These are phyloP conservation scores for Waltergamsia citrina DNA, from an alignment of 2,329 filamentous ascomycete species.

Conservation along the genomic window DNA sequence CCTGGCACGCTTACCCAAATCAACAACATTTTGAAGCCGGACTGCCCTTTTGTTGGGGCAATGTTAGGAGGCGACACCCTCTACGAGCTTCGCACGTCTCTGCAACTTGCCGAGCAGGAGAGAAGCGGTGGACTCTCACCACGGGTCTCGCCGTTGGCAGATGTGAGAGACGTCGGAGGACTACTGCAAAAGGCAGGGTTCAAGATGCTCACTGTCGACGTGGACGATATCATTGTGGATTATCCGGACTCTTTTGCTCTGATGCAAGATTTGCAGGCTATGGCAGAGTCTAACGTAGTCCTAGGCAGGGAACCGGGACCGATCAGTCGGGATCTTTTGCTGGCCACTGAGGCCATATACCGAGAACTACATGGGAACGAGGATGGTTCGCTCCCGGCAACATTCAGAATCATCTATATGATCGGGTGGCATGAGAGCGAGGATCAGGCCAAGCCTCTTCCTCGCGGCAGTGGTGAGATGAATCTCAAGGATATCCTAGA, in stretches of 20 bases:
- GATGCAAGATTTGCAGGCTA: slow-evolving; percentile 89
- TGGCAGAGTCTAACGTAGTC: slow-evolving; percentile 92
- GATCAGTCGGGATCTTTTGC: slow-evolving; percentile 71
- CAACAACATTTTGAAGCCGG: slow-evolving; percentile 80
- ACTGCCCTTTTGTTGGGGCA: slow-evolving; percentile 84
- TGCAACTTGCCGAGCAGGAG: slow-evolving; percentile 89
- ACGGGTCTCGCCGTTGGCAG: slow-evolving; percentile 82
- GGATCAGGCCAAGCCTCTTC: slow-evolving; percentile 69
- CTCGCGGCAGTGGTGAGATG: slow-evolving; percentile 75
- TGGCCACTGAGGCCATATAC: slow-evolving; percentile 87
- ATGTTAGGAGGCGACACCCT: slow-evolving; percentile 96
- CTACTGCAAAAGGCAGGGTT: slow-evolving; percentile 82
- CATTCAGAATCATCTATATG: slow-evolving; percentile 95
- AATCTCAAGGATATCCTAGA: slow-evolving; percentile 73
- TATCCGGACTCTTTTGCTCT: slow-evolving; percentile 84
- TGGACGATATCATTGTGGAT: slow-evolving; percentile 94
- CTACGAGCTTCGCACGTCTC: slow-evolving; percentile 83
- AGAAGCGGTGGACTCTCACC: slow-evolving; percentile 84
- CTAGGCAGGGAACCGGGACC: slow-evolving; percentile 72
- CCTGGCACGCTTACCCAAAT: slow-evolving; percentile 77
- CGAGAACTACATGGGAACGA: slow-evolving; percentile 75
- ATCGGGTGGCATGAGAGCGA: slow-evolving; percentile 92
- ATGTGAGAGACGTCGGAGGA: slow-evolving; percentile 85
- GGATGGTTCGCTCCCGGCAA: slow-evolving; percentile 72
- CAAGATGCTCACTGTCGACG: slow-evolving; percentile 90